These are phyloP conservation scores for Ophiocordyceps camponoti-leonardi DNA, from an alignment of 2,329 filamentous ascomycete species.

Conservation along the genomic window DNA sequence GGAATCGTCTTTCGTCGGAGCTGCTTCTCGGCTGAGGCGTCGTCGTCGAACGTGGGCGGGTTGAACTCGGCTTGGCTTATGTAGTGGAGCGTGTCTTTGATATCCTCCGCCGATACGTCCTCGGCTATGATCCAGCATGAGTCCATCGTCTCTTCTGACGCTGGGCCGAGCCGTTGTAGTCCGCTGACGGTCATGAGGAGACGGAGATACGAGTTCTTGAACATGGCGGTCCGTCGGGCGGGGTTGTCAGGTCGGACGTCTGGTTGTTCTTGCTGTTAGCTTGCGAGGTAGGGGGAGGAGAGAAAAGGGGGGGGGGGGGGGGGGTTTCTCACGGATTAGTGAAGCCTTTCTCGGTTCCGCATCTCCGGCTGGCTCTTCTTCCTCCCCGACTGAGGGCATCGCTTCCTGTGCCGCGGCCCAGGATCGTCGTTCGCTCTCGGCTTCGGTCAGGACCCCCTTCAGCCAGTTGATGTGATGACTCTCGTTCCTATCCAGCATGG, in stretches of 20 bases:
- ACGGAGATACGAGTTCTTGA: slow-evolving; percentile 76
- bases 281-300: too few species aligned
- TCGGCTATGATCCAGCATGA: slow-evolving; percentile 65
- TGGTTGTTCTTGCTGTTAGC: slow-evolving; percentile 21
- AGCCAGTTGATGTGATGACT: slow-evolving; percentile 67
- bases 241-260: slow-evolving; percentile 48
- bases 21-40: slow-evolving; percentile 56
- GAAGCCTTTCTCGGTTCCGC: slow-evolving; percentile 13
- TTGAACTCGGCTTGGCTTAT: slow-evolving; percentile 67
- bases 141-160: slow-evolving; percentile 52
- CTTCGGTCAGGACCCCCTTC: slow-evolving; percentile 50
- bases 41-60: slow-evolving; percentile 62
- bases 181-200: slow-evolving; percentile 67
- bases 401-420: slow-evolving; percentile 62
- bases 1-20: slow-evolving; percentile 52
- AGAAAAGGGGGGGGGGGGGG: background rate
- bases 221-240: slow-evolving; percentile 54
- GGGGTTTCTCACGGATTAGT: slow-evolving; percentile 14
- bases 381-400: slow-evolving; percentile 22
- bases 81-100: slow-evolving; percentile 51
- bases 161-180: slow-evolving; percentile 39
- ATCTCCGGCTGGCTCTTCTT: slow-evolving; percentile 10
- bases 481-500: slow-evolving; percentile 65
- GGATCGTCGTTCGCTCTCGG: slow-evolving; percentile 53
- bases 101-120: slow-evolving; percentile 40